Evolutionary conservation across 192 early-diverging fungal genomes (phyloP).

Genomic region (Funneliformis geosporum): DNA sequence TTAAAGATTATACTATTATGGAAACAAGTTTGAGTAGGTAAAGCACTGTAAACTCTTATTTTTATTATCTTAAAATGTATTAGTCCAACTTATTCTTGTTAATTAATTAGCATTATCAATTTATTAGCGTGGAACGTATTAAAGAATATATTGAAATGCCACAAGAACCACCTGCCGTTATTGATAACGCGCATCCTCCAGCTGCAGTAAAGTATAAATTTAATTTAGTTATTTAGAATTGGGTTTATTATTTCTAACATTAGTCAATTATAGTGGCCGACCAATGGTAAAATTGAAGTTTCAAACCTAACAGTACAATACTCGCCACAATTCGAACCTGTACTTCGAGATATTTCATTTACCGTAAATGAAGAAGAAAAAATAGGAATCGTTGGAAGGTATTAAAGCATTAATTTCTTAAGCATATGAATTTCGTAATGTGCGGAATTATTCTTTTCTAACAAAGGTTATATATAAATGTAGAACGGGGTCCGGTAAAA

Average conservation of each 20-base stretch:
- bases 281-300: slow-evolving; percentile 70
- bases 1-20: slow-evolving; percentile 33
- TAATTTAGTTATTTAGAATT: background rate
- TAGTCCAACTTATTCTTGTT: slow-evolving; percentile 14
- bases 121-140: slow-evolving; percentile 79
- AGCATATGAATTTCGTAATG: no score
- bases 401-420: background rate
- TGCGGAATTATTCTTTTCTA: background rate
- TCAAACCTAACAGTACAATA: slow-evolving; percentile 76
- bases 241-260: background rate
- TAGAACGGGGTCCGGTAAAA: slow-evolving; percentile 88
- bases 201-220: slow-evolving; percentile 42
- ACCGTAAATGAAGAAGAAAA: slow-evolving; percentile 64
- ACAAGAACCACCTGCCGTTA: slow-evolving; percentile 70
- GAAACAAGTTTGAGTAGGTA: slow-evolving; percentile 25
- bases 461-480: background rate
- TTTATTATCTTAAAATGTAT: slow-evolving; percentile 28
- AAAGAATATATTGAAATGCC: slow-evolving; percentile 79
- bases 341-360: slow-evolving; percentile 76
- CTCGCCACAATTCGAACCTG: slow-evolving; percentile 64
- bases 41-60: background rate
- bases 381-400: slow-evolving; percentile 87
- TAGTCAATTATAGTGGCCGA: slow-evolving; percentile 63
- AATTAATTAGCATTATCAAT: slow-evolving; percentile 40
- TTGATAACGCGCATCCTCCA: slow-evolving; percentile 50